Evolutionary conservation across 2,329 filamentous ascomycete species (phyloP), one percentile per base, ranked within the genome.

Genomic region (Aspergillus sp.): DNA sequence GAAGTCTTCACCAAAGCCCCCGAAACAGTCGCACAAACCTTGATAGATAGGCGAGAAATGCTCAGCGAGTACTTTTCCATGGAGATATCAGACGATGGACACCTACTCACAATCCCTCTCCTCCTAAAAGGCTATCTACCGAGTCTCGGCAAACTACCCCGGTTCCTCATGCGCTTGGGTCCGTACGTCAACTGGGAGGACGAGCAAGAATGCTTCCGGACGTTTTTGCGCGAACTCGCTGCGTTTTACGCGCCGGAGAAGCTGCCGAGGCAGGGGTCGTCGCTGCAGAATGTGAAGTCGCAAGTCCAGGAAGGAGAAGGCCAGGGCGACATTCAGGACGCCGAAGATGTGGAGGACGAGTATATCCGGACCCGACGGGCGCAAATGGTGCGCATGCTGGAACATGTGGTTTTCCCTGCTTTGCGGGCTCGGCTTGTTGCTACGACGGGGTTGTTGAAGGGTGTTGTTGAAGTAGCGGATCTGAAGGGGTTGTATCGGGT

Each of bases 401-500:
- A 99, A 77, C 87, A 96, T 77, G 82, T 93, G 9, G 84, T 99
- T 59, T 98, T 99, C 69, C 95, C 95, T 0, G 92, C 93, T 0
- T 91, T 97, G 72, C 92, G 92, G 74, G 83, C 90, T 5, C 84
- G 93, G 60, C 78, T 99, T 51, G 87, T 98, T 59, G 93, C 92
- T 22, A 97, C 95, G 8, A 89, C 86, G 66, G 83, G 85, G 5
- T 79, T 98, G 70, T 86, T 96, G 78, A 87, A 88, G 54, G 90
- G 88, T 0, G 87, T 97, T 11, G 80, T 96, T 51, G 94, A 99
- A 77, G 87, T 97, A 53, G 94, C 95, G 2, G 92, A 96, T 79
- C 77, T 98, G 62, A 98, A 97, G 77, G 93, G 93, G 0, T 74
- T 99, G 61, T 99, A 99, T 77, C 83, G 91, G 50, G 93, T 98